These are phyloP conservation scores for Aspergillus carbonarius DNA, from an alignment of 2,329 filamentous ascomycete genomes.

Conservation along the genomic window DNA sequence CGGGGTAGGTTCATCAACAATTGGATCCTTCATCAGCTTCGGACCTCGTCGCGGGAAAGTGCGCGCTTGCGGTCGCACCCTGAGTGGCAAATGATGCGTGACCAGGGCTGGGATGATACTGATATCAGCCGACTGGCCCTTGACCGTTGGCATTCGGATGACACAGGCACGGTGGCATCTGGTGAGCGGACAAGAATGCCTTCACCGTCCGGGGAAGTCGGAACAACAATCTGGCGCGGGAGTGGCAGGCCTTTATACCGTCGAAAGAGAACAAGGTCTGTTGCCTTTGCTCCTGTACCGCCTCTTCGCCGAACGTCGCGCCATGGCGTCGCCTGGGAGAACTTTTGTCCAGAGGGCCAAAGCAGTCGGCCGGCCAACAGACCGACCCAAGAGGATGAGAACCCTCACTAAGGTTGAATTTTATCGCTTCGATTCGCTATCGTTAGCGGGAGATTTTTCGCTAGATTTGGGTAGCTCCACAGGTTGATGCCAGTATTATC, in stretches of 20 bases:
- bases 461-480: background rate
- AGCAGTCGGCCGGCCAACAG: background rate
- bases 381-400: background rate
- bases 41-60: conserved; percentile 30
- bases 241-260: background rate
- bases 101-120: conserved; percentile 18
- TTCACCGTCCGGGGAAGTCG: background rate
- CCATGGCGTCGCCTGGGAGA: background rate
- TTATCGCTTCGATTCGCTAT: background rate
- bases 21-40: conserved; percentile 34
- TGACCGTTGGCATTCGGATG: conserved; percentile 25
- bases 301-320: background rate
- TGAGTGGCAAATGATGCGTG: conserved; percentile 16
- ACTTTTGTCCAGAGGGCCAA: background rate
- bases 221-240: background rate
- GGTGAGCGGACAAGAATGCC: background rate
- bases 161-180: conserved; percentile 6
- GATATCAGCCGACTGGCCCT: conserved; percentile 25
- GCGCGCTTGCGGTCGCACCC: conserved; percentile 24
- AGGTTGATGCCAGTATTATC: background rate
- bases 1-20: conserved; percentile 25
- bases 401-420: background rate
- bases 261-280: background rate
- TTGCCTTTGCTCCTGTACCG: background rate
- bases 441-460: background rate